These are phyloP conservation scores for Coelastrella sp. DNA, from an alignment of 139 green algal species.

Conservation along the genomic window DNA sequence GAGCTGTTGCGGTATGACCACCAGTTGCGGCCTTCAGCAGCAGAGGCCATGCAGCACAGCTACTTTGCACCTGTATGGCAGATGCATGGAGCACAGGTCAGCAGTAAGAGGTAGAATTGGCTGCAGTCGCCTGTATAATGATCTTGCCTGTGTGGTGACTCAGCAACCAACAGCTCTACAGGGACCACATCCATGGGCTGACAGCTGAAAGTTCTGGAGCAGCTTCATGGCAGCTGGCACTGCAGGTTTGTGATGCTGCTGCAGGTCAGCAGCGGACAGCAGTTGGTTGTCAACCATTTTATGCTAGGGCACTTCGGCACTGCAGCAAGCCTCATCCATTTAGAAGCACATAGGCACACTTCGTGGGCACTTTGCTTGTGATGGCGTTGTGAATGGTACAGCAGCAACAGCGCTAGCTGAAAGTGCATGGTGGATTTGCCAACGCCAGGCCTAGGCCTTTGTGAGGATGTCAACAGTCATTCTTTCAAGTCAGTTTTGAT, in stretches of 20 bases:
- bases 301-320: background rate
- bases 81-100: slow-evolving; percentile 19
- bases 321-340: too few relatives aligned
- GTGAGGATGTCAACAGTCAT: too few relatives aligned
- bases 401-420: slow-evolving; percentile 6
- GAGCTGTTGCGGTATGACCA: slow-evolving; percentile 93
- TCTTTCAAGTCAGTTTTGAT: too few relatives aligned
- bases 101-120: background rate
- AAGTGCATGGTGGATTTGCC: background rate
- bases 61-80: slow-evolving; percentile 92
- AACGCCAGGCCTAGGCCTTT: too few relatives aligned
- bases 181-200: background rate
- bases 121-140: background rate
- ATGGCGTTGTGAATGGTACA: background rate
- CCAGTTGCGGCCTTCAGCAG: slow-evolving; percentile 88
- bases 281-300: background rate
- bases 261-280: slow-evolving; percentile 9
- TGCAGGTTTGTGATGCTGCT: background rate
- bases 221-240: background rate
- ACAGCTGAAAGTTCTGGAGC: background rate
- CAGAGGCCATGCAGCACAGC: slow-evolving; percentile 94
- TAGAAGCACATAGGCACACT: background rate
- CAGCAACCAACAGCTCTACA: background rate
- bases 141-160: background rate
- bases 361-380: background rate